Evolutionary conservation across 495 filamentous ascomycete species (phyloP), one percentile per base, ranked within the genome.

Genomic region (Penicillium bovifimosum): DNA sequence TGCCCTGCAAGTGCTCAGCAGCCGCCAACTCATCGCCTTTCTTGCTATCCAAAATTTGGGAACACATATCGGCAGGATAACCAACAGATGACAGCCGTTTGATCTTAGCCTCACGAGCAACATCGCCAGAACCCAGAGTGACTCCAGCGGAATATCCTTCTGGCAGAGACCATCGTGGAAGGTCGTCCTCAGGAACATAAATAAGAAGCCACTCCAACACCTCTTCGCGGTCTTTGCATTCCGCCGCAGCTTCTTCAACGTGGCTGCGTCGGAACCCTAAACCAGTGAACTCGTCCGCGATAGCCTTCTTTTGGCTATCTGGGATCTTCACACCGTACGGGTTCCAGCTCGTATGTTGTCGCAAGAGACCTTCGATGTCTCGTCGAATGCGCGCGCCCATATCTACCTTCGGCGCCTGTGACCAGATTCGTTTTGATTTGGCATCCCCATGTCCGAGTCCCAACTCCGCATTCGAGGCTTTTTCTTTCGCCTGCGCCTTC

Each of bases 151-250:
- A 81, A 61, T 98, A 98, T 36, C 81, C 83, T 68, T 93, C 92
- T 3, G 95, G 95, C 20, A 98, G 73, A 64, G 87, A 86, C 89
- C 91, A 96, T 14, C 77, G 66, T 0, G 93, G 93, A 2, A 96
- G 70, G 65, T 98, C 93, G 65, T 97, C 95, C 67, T 98, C 93
- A 2, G 93, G 95, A 16, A 98, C 88, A 68, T 98, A 91, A 28
- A 97, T 87, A 17, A 98, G 76, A 16, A 98, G 81, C 93, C 93
- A 98, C 56, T 87, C 86, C 7, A 98, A 73, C 10, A 88, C 81
- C 67, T 97, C 95, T 64, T 97, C 91, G n/a, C 84, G 78, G 65
- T 96, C 90, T 70, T 90, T 95, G 67, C 90, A 96, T 58, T 88
- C 84, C 26, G 79, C 81, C 1, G 86, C 80, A 8, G 93, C 95